Base-by-base conservation (phyloP, 2,329 filamentous ascomycete species). In the Colletotrichum sansevieriae region DNA sequence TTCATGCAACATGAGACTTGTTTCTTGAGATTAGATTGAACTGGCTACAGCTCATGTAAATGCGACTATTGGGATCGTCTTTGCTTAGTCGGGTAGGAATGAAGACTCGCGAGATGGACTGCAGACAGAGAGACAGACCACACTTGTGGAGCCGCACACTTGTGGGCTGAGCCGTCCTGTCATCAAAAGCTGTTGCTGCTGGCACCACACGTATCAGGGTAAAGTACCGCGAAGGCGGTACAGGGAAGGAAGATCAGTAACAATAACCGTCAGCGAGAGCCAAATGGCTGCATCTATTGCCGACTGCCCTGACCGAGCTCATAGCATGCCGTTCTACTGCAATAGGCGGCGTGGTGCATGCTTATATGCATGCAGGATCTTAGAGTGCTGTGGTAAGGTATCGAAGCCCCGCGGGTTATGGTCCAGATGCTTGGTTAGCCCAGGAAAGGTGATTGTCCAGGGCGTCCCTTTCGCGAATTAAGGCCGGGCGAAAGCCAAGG, bases 311-410 rank as follows among this genome's bases (percentile, higher is more conserved):
- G 46, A 37, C 46, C 49, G 58, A 46, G 13, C n/a, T 41, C 33
- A 12, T 56, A 43, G 58, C 37, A 47, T 29, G 33, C 55, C 55
- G 37, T 37, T 51, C 52, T 43, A 35, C 22, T 60, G 54, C 37
- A 55, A n/a, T 41, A 43, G 22, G 61, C 54, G 49, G 22, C 22
- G 22, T 43, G 35, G 55, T 62, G 43, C 43, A 35, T 63, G 64
- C 64, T 46, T 57, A 43, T 57, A 43, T 44, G 44, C 59, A 57
- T 61, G 52, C 59, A 35, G 65, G 33, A 67, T 63, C 35, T 63
- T 29, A 29, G 7, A 29, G 29, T 29, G 29, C 29, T 29, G 29
- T 29, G 29, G 29, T 29, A 29, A 29, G 29, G n/a, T 37, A 63
- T 44, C 41, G 43, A 33, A 12, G 20, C 43, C 35, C 58, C 64